phyloP scores from a whole-genome alignment of 768 basidiomycete genomes.

The Tylopilus rubrobrunneus region DNA sequence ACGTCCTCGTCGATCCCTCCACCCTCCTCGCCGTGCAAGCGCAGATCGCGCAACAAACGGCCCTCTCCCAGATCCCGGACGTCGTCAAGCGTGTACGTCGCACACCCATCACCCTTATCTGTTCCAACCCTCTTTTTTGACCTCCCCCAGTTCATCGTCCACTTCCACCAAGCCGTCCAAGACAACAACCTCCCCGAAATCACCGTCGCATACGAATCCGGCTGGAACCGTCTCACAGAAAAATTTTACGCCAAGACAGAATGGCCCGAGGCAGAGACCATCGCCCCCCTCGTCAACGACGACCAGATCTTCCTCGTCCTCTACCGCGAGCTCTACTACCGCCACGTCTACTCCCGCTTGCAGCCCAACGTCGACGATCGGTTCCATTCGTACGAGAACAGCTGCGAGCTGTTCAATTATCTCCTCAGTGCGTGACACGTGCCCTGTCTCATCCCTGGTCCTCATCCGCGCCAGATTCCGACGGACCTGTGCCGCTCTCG shows the following conservation, averaged over 20 bases:
- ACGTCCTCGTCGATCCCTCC: conserved; percentile 68
- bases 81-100: conserved; percentile 77
- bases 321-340: conserved; percentile 93
- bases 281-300: conserved; percentile 91
- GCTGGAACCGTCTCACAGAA: conserved; percentile 96
- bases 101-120: not conserved
- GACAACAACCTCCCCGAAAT: conserved; percentile 91
- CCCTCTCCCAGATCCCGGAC: conserved; percentile 81
- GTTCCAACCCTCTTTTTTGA: conserved; percentile 9
- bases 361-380: conserved; percentile 96
- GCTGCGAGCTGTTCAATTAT: conserved; percentile 97
- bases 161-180: conserved; percentile 90
- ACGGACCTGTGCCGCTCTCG: conserved; percentile 85
- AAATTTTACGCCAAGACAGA: conserved; percentile 92
- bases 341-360: conserved; percentile 93
- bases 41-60: conserved; percentile 79
- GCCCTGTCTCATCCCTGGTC: too few relatives aligned
- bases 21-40: conserved; percentile 73
- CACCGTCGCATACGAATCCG: conserved; percentile 90
- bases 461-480: conserved; percentile 62
- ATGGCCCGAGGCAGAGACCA: conserved; percentile 97
- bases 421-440: conserved; percentile 62
- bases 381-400: conserved; percentile 97
- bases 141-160: conserved; percentile 75
- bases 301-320: conserved; percentile 96